Evolutionary conservation across 768 basidiomycete genomes (phyloP).

Genomic region (Pleurotus tuoliensis): DNA sequence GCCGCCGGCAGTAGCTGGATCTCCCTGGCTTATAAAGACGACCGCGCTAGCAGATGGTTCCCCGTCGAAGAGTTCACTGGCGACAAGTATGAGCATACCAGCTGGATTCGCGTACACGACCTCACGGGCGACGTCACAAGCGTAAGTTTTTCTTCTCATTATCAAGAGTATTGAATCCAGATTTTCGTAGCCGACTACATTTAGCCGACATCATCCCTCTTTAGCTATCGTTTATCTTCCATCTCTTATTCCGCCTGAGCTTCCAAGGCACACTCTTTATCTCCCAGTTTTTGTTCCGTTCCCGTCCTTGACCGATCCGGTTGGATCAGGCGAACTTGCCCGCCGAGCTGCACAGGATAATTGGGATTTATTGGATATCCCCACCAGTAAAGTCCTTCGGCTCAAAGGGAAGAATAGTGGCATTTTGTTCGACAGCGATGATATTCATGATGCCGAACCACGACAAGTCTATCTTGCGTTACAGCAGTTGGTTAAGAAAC

Average conservation of each 20-base stretch:
- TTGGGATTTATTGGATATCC: constrained; percentile 42
- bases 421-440: constrained; percentile 43
- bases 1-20: constrained; percentile 35
- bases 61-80: constrained; percentile 23
- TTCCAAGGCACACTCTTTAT: constrained; percentile 41
- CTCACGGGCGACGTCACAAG: constrained; percentile 25
- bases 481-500: constrained; percentile 39
- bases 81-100: constrained; percentile 20
- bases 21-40: constrained; percentile 19
- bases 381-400: constrained; percentile 34
- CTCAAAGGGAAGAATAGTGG: constrained; percentile 29
- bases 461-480: constrained; percentile 41
- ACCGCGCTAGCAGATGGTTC: constrained; percentile 23
- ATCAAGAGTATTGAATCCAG: constrained; percentile 6
- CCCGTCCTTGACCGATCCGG: constrained; percentile 9
- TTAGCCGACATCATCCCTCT: constrained; percentile 36
- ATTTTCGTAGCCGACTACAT: constrained; percentile 32
- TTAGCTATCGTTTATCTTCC: constrained; percentile 70
- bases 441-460: constrained; percentile 39
- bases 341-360: constrained; percentile 33
- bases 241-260: constrained; percentile 31
- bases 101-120: constrained; percentile 33
- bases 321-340: constrained; percentile 19
- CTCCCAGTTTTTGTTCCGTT: constrained; percentile 53
- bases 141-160: constrained; percentile 1